Base-by-base conservation (phyloP, 805 yeast species). In the Vanderwaltozyma tropicalis region DNA sequence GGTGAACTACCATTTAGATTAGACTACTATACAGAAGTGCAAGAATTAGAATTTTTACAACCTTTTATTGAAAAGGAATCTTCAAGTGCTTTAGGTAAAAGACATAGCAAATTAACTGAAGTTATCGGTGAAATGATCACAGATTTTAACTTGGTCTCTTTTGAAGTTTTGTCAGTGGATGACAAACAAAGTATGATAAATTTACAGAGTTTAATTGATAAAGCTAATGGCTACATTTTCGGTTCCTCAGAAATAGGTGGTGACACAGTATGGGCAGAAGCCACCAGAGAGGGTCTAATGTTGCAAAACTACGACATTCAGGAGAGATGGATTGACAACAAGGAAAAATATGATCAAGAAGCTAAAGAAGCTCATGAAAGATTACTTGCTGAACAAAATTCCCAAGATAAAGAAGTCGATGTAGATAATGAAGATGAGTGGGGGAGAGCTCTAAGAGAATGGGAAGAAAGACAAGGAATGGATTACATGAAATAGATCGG, bases 221-320 rank as follows among this genome's bases (percentile, higher is more conserved):
- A 83, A 55, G 89, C 96, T 2, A 84, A 80, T 49, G 99, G 99
- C 0, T 92, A 92, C 55, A 72, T 83, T 47, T 86, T 85, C 64
- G 99, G 99, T 0, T 68, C 88, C 1, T 83, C 87, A 22, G 99
- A 92, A 49, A 69, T 89, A 7, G 95, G 96, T 2, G 98, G 97
- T n/a, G 99, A 92, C 54, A 75, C 89, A 0, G 77, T 92, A 2
- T 92, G 98, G 98, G 83, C 87, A n/a, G 95, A 89, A 49, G 95
- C 96, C 0, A 73, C 89, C 0, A 69, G 97, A 45, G 85, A 83
- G 53, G 79, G 88, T 28, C 77, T 83, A 10, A 59, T 68, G 32
- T 57, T 69, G 31, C 76, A 53, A 26, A 46, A 53, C 29, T 64
- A 75, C 6, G 96, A 88, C 55, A 74, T 86, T 4, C 98, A 92